Base-by-base conservation (phyloP, 345 rosid genomes). In the Luvunga scandens region DNA sequence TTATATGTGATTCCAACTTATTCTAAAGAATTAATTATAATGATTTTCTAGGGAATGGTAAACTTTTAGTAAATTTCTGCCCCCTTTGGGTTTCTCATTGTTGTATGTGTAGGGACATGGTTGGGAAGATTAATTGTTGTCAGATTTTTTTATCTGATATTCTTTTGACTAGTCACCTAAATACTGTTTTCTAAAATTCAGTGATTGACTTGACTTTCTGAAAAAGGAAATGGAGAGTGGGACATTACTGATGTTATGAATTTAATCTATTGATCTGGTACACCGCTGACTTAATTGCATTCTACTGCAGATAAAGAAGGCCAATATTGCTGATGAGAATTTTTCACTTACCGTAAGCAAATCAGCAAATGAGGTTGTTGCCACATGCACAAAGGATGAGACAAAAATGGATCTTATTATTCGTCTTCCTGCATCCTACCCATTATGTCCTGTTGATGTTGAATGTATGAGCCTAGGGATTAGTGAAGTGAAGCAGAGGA, bases 341-440 rank as follows among this genome's bases (percentile, higher is more conserved):
- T 94, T 93, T 78, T 88, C 94, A 39, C 92, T 95, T 24, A 89
- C 90, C 77, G 88, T 94, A 69, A 92, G 97, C 90, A 93, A 93
- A 88, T 88, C 98, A 19, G 97, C 97, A 76, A 94, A 93, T 82
- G 99, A 95, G 78, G 95, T 95, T 53, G 97, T 92, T 77, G 97
- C 99, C 75, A 95, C 98, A 64, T 95, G 92, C 83, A 93, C 90
- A 7, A 95, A 94, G 84, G 99, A 95, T 79, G 98, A 95, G 83
- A 92, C 98, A 0, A 94, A 95, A 78, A 92, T 94, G 94, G 97
- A 95, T 84, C 92, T 95, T 57, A 90, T 94, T 76, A 93, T 95
- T 74, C 97, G 88, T 66, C 94, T 95, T 76, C 99, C 99, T 78
- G 90, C 87, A 38, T 89, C 97, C 66, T 95, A 94, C 80, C 97